These are phyloP conservation scores for Chalciporus sphaerocephalus DNA, from an alignment of 768 basidiomycete genomes.

Conservation along the genomic window DNA sequence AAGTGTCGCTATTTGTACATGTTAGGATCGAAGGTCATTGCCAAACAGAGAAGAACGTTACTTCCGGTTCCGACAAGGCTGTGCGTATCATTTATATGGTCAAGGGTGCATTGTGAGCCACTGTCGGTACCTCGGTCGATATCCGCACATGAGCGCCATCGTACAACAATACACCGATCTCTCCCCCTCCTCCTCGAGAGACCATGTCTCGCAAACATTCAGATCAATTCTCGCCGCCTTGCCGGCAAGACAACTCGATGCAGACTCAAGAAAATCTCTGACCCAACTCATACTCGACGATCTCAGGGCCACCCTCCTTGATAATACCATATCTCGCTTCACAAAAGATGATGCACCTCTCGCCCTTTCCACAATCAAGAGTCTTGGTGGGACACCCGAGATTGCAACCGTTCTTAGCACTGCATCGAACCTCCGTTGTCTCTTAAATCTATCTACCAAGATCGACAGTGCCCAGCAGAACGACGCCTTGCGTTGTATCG, in stretches of 20 bases:
- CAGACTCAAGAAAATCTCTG: conserved; percentile 47
- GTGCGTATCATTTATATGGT: conserved; percentile 6
- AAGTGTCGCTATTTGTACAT: conserved; percentile 17
- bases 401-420: conserved; percentile 61
- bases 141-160: conserved; percentile 12
- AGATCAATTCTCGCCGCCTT: conserved; percentile 16
- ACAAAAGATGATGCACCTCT: conserved; percentile 55
- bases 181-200: conserved; percentile 7
- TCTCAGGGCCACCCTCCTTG: conserved; percentile 37
- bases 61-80: conserved; percentile 15
- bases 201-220: conserved; percentile 7
- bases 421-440: conserved; percentile 49
- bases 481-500: conserved; percentile 72
- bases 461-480: conserved; percentile 57
- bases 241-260: conserved; percentile 28
- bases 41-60: conserved; percentile 12
- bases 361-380: conserved; percentile 70
- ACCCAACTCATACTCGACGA: conserved; percentile 59
- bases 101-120: no score
- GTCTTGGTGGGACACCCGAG: conserved; percentile 63
- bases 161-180: conserved; percentile 19
- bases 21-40: conserved; percentile 17
- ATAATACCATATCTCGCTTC: conserved; percentile 45
- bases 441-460: conserved; percentile 47
- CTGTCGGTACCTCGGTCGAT: background rate